Percentiles rank a stretch among this genome's conserved stretches.
These are phyloP conservation scores for Colletotrichum musicola DNA, from an alignment of 2,329 filamentous ascomycete genomes.

Conservation along the genomic window DNA sequence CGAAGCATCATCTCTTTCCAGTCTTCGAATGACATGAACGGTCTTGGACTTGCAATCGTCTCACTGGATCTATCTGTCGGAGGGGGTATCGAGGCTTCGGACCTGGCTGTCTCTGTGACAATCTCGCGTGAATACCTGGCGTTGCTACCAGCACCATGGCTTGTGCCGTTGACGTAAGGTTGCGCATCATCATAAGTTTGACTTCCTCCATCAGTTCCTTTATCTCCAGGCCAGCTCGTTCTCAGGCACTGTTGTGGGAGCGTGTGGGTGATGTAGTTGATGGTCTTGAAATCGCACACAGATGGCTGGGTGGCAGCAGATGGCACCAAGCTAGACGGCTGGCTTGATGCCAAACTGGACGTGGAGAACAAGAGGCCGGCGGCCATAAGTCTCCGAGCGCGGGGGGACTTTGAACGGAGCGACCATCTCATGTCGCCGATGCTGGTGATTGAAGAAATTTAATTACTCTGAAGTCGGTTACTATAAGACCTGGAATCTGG, in stretches of 20 bases:
- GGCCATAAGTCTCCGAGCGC: too few relatives aligned
- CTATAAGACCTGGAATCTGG: too few relatives aligned
- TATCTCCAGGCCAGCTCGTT: slow-evolving; percentile 63
- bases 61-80: background rate
- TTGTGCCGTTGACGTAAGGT: background rate
- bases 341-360: background rate
- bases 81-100: background rate
- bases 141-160: background rate
- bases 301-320: background rate
- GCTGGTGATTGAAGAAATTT: too few relatives aligned
- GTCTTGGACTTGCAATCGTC: slow-evolving; percentile 49
- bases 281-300: slow-evolving; percentile 70
- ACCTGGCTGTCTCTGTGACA: background rate
- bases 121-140: slow-evolving; percentile 38
- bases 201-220: slow-evolving; percentile 13
- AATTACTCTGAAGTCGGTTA: too few relatives aligned
- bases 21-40: slow-evolving; percentile 97
- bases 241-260: slow-evolving; percentile 82
- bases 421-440: too few relatives aligned
- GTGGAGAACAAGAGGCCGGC: too few relatives aligned
- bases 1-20: slow-evolving; percentile 96
- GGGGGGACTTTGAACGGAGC: too few relatives aligned
- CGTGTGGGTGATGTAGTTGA: slow-evolving; percentile 86
- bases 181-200: slow-evolving; percentile 35
- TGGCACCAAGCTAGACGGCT: background rate